Percentiles rank a stretch among this genome's conserved stretches.
Evolutionary conservation across 2,329 filamentous ascomycete genomes (phyloP).

Genomic region (Diplocarpon mali): DNA sequence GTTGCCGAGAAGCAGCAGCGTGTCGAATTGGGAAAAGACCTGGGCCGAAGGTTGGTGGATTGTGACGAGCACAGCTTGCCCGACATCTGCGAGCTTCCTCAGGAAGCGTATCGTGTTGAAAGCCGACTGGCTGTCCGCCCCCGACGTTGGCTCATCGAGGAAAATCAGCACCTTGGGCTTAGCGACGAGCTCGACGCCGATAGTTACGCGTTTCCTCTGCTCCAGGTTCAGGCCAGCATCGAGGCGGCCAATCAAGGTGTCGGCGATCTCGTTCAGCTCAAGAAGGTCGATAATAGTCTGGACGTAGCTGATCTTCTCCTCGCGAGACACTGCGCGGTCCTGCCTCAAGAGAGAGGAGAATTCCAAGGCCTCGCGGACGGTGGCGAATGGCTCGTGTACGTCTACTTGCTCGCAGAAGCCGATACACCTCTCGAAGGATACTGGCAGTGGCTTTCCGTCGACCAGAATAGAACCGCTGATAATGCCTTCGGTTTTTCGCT

Average conservation of each 20-base stretch:
- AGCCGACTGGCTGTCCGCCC: slow-evolving; percentile 51
- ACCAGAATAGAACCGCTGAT: slow-evolving; percentile 72
- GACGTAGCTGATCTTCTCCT: slow-evolving; percentile 78
- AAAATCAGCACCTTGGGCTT: slow-evolving; percentile 49
- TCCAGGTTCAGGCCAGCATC: slow-evolving; percentile 51
- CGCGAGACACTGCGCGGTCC: slow-evolving; percentile 56
- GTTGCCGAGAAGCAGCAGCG: slow-evolving; percentile 50
- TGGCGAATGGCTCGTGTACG: slow-evolving; percentile 67
- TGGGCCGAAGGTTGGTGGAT: slow-evolving; percentile 45
- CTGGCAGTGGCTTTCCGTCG: slow-evolving; percentile 55
- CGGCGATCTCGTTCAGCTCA: slow-evolving; percentile 55
- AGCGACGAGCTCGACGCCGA: slow-evolving; percentile 47
- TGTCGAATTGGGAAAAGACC: slow-evolving; percentile 46
- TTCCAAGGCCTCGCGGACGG: slow-evolving; percentile 77
- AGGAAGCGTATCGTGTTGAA: slow-evolving; percentile 54
- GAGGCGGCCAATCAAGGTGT: slow-evolving; percentile 52
- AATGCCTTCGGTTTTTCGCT: slow-evolving; percentile 71
- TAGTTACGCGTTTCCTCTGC: slow-evolving; percentile 50
- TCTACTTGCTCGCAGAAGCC: slow-evolving; percentile 91
- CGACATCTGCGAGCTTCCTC: slow-evolving; percentile 45
- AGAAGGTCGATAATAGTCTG: slow-evolving; percentile 60
- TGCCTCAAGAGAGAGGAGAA: slow-evolving; percentile 84
- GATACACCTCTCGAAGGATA: slow-evolving; percentile 62
- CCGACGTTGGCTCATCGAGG: slow-evolving; percentile 49
- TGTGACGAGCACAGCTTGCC: slow-evolving; percentile 43